Evolutionary conservation across 176 grass and related monocot species (phyloP), one percentile per base, ranked within the genome.

Genomic region (Canna indica): DNA sequence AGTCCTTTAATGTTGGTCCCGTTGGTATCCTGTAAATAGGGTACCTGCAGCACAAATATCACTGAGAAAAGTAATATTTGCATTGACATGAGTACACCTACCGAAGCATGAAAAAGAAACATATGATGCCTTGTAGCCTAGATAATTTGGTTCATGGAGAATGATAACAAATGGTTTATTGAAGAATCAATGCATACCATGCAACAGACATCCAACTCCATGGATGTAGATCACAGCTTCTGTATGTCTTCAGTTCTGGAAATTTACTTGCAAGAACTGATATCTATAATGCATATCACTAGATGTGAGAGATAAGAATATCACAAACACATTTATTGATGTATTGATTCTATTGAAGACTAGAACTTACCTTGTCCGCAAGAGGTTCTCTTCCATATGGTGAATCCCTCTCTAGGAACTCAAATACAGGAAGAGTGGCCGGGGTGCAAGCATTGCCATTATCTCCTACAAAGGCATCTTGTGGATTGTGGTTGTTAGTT

Each of bases 11-110:
- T n/a, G 95, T 94, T 28, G 95, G 95, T 32, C 95, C 95, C 70
- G 87, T 94, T 22, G 95, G 95, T 71, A 99, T 99, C 85, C 95
- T 85, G 80, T 99, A 99, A 82, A 99, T 99, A 32, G 95, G 95
- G 69, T 99, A 99, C 95, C 95, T 99, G 87, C 82, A 90, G 16
- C 13, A 31, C 12, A 70, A 70, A 50, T 50, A 50, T 39, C 44
- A 70, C 22, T n/a, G 22, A 15, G 65, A 25, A 27, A 11, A 14
- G 26, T 20, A 48, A 9, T 32, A 48, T 48, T 31, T 18, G 6
- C 11, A 70, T 5, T 16, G 36, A 31, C 25, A 18, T 18, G 41
- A 70, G 16, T 22, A 32, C 11, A 30, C 5, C 16, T 62, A 32
- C 12, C 26, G 32, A 24, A 42, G 14, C 20, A 69, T 3, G n/a